Conservation (phyloP, 768 basidiomycete species). For the Lactifluus piperatus region DNA sequence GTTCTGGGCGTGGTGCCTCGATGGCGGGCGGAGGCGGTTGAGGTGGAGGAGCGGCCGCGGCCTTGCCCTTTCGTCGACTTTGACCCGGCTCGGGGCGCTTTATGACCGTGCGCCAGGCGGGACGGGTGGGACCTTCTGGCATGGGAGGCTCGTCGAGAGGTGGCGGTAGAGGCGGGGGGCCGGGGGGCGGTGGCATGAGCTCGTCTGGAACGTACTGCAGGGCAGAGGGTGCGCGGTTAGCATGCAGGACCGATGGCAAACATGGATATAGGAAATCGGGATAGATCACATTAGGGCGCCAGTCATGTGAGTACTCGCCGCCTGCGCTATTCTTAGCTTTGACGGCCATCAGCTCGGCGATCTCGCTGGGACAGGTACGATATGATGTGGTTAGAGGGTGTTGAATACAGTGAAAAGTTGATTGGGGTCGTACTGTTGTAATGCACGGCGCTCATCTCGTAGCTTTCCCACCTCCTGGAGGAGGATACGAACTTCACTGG, state of each 20-base stretch:
- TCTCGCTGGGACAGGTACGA: conserved; percentile 44
- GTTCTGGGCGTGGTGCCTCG: conserved; percentile 35
- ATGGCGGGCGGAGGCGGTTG: conserved; percentile 29
- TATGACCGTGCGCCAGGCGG: conserved; percentile 68
- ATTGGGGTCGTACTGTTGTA: conserved; percentile 41
- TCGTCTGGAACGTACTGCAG: conserved; percentile 29
- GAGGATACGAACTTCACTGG: conserved; percentile 51
- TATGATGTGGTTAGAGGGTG: not conserved
- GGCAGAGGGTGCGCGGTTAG: not conserved
- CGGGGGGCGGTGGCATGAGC: conserved; percentile 23
- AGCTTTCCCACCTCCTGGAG: conserved; percentile 53
- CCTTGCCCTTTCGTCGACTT: conserved; percentile 30
- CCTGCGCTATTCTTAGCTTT: conserved; percentile 77
- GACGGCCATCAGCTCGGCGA: conserved; percentile 74
- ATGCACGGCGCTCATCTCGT: conserved; percentile 46
- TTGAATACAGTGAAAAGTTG: not conserved
- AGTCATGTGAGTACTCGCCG: conserved; percentile 70
- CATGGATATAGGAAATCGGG: not conserved
- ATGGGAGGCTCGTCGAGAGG: conserved; percentile 39
- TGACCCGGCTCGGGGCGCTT: conserved; percentile 38
- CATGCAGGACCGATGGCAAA: not conserved
- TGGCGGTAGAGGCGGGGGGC: conserved; percentile 30
- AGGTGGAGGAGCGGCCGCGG: conserved; percentile 33
- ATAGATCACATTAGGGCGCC: conserved; percentile 50
- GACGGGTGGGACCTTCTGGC: conserved; percentile 40